phyloP scores from a whole-genome alignment of 257 asterid species.

The Echites panduratus region DNA sequence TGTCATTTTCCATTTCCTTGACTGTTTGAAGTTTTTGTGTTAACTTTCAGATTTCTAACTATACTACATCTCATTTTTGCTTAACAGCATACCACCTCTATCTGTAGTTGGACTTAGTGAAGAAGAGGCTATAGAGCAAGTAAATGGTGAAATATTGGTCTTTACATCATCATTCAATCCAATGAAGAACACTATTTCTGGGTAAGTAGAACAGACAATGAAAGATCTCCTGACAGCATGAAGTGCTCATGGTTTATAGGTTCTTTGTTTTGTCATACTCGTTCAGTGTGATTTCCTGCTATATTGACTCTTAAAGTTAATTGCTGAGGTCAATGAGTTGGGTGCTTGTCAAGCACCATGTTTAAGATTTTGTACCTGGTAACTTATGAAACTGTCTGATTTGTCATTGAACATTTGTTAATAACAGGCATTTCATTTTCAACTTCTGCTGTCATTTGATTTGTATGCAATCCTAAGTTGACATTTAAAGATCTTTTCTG shows the following conservation, averaged over 20 bases:
- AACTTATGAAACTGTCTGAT: neutral
- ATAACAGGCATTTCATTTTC: neutral
- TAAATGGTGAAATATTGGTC: slow-evolving; percentile 65
- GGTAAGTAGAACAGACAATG: slow-evolving; percentile 36
- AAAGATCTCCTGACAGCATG: no score
- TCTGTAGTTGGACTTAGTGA: slow-evolving; percentile 90
- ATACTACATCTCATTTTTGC: slow-evolving; percentile 17
- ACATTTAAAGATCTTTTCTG: neutral
- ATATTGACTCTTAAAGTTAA: neutral
- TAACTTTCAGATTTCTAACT: neutral
- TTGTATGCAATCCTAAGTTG: neutral
- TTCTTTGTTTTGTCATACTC: neutral
- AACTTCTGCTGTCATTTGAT: neutral
- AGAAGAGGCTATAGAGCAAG: slow-evolving; percentile 77
- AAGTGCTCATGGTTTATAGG: neutral
- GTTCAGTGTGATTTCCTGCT: neutral
- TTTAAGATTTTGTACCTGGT: neutral
- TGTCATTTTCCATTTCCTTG: neutral
- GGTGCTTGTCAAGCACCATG: neutral
- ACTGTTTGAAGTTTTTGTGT: neutral
- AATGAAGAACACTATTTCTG: slow-evolving; percentile 94
- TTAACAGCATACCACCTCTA: slow-evolving; percentile 91
- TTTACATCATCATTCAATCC: slow-evolving; percentile 92
- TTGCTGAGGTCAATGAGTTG: neutral
- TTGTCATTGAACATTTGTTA: neutral